Evolutionary conservation across 2,329 filamentous ascomycete species (phyloP).

Genomic region (Emergomyces africanus): DNA sequence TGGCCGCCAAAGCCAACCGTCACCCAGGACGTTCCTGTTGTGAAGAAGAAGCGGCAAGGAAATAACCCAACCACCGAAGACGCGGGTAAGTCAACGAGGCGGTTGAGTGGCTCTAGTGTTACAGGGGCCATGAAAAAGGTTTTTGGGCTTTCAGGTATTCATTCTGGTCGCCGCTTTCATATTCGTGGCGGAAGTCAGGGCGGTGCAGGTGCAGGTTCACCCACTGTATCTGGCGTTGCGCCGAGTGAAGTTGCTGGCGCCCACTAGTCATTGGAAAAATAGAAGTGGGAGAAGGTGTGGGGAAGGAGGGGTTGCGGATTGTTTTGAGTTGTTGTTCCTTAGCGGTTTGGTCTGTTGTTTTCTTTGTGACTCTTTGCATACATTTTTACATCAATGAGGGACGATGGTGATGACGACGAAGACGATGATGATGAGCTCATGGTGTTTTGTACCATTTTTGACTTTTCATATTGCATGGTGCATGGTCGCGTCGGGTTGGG

Average conservation of each 20-base stretch:
- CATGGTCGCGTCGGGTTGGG: not conserved
- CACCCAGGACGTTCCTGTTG: conserved; percentile 15
- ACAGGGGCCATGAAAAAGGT: conserved; percentile 31
- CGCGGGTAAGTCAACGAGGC: conserved; percentile 14
- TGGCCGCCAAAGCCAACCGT: conserved; percentile 62
- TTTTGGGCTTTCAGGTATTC: conserved; percentile 22
- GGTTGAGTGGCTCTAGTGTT: conserved; percentile 20
- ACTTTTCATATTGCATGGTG: not conserved
- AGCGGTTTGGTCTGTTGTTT: not conserved
- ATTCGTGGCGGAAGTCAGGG: conserved; percentile 21
- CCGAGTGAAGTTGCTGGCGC: not conserved
- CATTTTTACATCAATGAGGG: not conserved
- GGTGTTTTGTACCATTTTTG: not conserved
- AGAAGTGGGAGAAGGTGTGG: not conserved
- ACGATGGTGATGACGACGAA: not conserved
- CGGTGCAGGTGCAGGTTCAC: not conserved
- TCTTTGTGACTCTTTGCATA: not conserved
- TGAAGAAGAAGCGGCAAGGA: conserved; percentile 2
- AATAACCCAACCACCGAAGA: conserved; percentile 4
- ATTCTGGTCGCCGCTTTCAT: conserved; percentile 24
- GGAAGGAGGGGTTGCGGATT: not conserved
- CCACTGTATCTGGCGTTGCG: not conserved
- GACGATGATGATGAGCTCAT: not conserved
- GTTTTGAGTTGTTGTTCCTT: not conserved
- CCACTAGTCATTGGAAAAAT: not conserved